A percentile compares a stretch with the other conserved stretches of the same genome.
Conservation (phyloP, 805 yeast species). For the Myxozyma melibiosi region DNA sequence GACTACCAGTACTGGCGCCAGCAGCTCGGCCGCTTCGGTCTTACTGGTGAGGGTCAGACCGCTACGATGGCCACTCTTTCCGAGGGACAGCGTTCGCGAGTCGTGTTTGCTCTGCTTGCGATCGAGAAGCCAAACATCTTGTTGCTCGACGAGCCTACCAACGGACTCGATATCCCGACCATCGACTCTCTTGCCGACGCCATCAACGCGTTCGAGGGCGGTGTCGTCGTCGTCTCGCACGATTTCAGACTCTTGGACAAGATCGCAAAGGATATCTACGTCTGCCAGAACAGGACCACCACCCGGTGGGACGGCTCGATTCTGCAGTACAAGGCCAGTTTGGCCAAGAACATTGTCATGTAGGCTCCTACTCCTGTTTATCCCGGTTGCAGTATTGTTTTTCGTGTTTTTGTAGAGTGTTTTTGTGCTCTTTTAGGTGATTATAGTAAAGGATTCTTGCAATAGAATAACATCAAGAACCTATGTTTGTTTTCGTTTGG, state of each 20-base stretch:
- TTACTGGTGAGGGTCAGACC: constrained; percentile 98
- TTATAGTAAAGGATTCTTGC: no score
- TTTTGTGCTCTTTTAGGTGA: no score
- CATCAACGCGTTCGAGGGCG: constrained; percentile 91
- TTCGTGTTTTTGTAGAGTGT: not conserved
- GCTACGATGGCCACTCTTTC: constrained; percentile 98
- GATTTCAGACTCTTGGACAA: constrained; percentile 97
- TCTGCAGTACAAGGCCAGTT: constrained; percentile 86
- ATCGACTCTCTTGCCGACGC: constrained; percentile 98
- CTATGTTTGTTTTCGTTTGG: not conserved
- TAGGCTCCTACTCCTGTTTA: constrained; percentile 1
- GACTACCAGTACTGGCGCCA: constrained; percentile 96
- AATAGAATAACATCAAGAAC: no score
- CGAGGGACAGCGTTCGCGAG: constrained; percentile 99
- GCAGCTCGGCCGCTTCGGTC: constrained; percentile 96
- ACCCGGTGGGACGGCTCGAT: constrained; percentile 95
- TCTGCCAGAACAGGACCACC: constrained; percentile 92
- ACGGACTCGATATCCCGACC: constrained; percentile 97
- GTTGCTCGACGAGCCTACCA: constrained; percentile 98
- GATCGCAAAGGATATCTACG: constrained; percentile 96
- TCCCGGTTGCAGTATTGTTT: not conserved
- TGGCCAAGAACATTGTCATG: constrained; percentile 84
- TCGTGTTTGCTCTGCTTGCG: constrained; percentile 94
- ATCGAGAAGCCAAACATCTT: constrained; percentile 93
- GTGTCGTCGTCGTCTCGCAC: constrained; percentile 98